Percentiles rank a stretch among this genome's conserved stretches.
Evolutionary conservation across 345 rosid genomes (phyloP).

Genomic region (Abelmoschus esculentus): DNA sequence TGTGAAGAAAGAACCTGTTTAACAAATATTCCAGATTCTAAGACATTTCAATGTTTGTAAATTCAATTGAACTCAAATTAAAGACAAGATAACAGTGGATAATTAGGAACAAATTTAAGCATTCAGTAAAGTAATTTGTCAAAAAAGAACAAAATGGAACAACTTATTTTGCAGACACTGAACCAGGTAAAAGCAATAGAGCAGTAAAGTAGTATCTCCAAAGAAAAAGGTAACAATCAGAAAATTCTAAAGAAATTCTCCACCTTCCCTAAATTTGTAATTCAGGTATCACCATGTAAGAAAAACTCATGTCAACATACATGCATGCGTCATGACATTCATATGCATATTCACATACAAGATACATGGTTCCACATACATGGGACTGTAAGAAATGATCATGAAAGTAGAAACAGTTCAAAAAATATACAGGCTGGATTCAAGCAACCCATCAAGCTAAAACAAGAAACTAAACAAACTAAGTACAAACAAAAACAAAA

Average conservation of each 20-base stretch:
- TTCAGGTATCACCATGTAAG: neutral
- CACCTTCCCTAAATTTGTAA: neutral
- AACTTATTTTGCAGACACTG: neutral
- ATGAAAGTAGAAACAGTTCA: neutral
- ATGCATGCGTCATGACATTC: neutral
- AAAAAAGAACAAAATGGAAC: neutral
- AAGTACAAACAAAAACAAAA: neutral
- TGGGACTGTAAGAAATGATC: neutral
- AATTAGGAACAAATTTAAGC: neutral
- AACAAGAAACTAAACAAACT: neutral
- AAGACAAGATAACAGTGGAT: neutral
- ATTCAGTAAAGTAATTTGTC: neutral
- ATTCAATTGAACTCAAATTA: neutral
- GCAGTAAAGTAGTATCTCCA: neutral
- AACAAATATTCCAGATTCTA: neutral
- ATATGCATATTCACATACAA: neutral
- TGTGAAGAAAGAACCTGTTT: neutral
- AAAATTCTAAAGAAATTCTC: neutral
- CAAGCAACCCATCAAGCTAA: constrained; percentile 1
- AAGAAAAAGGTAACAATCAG: neutral
- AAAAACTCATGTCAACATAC: neutral
- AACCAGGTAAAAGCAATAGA: neutral
- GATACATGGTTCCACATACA: neutral
- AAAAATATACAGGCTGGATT: neutral
- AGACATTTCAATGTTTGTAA: neutral